These are phyloP conservation scores for Camelina sativa DNA, from an alignment of 345 rosid genomes.

Conservation along the genomic window DNA sequence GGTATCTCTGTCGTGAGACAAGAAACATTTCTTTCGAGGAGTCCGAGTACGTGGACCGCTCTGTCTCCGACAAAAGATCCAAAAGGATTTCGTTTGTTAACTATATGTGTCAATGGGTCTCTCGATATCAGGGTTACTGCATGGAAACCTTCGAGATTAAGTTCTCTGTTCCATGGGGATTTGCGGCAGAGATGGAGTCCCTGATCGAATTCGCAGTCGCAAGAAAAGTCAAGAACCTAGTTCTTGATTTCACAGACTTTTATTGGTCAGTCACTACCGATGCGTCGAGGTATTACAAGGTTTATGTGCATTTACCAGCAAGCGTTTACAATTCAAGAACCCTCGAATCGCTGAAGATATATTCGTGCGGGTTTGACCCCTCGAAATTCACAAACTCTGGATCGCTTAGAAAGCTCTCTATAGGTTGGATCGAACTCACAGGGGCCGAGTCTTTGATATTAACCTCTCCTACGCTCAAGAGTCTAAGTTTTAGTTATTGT, in stretches of 20 bases:
- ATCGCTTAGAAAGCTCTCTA: conserved; percentile 38
- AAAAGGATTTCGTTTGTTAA: conserved; percentile 32
- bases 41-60: conserved; percentile 30
- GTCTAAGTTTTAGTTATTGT: conserved; percentile 46
- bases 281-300: neutral
- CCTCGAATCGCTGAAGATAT: neutral
- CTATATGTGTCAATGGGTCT: conserved; percentile 35
- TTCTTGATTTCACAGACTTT: neutral
- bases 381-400: conserved; percentile 12
- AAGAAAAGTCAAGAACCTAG: conserved; percentile 8
- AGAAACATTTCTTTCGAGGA: conserved; percentile 43
- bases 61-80: conserved; percentile 16
- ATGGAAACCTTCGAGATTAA: conserved; percentile 30
- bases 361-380: neutral
- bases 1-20: conserved; percentile 32
- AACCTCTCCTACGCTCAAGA: conserved; percentile 42
- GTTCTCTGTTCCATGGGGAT: conserved; percentile 32
- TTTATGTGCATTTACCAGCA: neutral
- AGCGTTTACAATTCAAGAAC: neutral
- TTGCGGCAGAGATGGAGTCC: neutral
- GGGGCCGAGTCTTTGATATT: conserved; percentile 21
- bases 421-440: conserved; percentile 48
- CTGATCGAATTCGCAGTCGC: neutral
- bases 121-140: neutral
- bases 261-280: neutral